Base-by-base conservation (phyloP, 768 basidiomycete genomes). In the Tylopilus plumbeoviolaceoides region DNA sequence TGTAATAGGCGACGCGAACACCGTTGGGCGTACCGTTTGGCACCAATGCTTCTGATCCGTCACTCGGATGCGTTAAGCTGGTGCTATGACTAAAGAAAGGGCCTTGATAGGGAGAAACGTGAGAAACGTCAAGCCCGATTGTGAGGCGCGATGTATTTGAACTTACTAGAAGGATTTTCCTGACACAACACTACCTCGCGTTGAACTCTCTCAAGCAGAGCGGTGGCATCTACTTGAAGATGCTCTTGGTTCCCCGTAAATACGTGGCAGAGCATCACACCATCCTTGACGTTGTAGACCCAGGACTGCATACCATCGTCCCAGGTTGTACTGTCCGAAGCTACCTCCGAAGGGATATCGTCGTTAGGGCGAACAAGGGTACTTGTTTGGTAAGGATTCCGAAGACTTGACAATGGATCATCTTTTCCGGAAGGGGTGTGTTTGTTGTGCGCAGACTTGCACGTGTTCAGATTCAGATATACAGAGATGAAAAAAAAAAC, bases 191-290 rank as follows among this genome's bases (percentile, higher is more conserved):
- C 46, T 2, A 64, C 54, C 2, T 64, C 70, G 54, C 65, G 35
- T 58, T 82, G 80, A 14, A 82, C 68, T 14, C 59, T 60, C 21
- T 63, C 58, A 5, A 82, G 63, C 27, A 80, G 58, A 7, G 42
- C 48, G 2, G 71, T 71, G 12, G 78, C 71, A 1, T 69, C 66
- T 42, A 38, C 49, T 58, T 82, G 80, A 42, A 79, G 61, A 4
- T 47, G 30, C n/a, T 63, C 58, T 15, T 66, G 56, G 53, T 82
- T 82, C n/a, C 76, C 68, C 1, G 77, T 78, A 56, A 80, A 82
- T 40, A 82, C 53, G 51, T 82, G 80, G 21, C 70, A 68, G 15
- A 74, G 64, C 17, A 43, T 63, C 3, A 65, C 64, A 14, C 55
- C 54, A 14, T 57, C 51, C 17, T 49, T 65, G 49, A 65, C 17